Evolutionary conservation across 139 green algal species (phyloP).

Genomic region (Chlamydomonas applanata): DNA sequence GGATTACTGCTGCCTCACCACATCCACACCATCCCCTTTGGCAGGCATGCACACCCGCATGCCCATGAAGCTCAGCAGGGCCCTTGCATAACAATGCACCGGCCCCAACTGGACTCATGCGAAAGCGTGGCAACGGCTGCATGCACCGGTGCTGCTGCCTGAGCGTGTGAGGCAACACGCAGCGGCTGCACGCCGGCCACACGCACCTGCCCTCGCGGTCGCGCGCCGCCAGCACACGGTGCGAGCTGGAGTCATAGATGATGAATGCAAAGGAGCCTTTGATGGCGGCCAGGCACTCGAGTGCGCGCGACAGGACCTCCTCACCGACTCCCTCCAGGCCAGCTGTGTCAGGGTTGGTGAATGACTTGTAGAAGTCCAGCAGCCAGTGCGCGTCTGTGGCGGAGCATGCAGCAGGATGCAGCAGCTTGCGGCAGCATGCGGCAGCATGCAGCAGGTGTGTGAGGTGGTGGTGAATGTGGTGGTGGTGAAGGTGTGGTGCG

Average conservation of each 20-base stretch:
- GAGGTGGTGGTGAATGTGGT: no score
- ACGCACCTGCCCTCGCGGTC: conserved; percentile 9
- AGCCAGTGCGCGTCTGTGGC: conserved; percentile 60
- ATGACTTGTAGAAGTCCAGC: conserved; percentile 65
- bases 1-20: background rate
- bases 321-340: background rate
- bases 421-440: no score
- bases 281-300: conserved; percentile 53
- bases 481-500: no score
- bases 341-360: conserved; percentile 7
- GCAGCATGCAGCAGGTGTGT: no score
- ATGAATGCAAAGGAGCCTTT: conserved; percentile 67
- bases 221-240: conserved; percentile 59
- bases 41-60: no score
- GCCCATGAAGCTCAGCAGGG: no score
- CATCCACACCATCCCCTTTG: no score
- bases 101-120: background rate
- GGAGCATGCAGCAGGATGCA: no score
- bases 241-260: conserved; percentile 54
- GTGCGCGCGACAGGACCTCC: conserved; percentile 34
- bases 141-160: no score
- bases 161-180: no score
- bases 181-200: no score
- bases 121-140: background rate
- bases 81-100: no score